Percentiles rank a stretch among this genome's conserved stretches.
These are phyloP conservation scores for Astrephomene gubernaculifera DNA, from an alignment of 139 green algal genomes.

Conservation along the genomic window DNA sequence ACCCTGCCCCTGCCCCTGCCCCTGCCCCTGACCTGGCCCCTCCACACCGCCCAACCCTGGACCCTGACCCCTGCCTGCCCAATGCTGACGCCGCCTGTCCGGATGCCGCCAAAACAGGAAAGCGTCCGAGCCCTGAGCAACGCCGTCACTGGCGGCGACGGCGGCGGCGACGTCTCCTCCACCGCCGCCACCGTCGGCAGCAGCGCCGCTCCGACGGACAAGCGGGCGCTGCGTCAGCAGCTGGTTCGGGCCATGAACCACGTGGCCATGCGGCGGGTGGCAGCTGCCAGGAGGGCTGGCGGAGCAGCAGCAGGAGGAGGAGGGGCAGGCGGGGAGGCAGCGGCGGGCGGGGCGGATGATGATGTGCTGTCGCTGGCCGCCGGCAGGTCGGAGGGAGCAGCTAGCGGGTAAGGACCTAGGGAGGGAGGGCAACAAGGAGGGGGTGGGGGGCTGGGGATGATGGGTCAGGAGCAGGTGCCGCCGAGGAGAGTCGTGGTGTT, in stretches of 20 bases:
- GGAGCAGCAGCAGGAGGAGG: too few relatives aligned
- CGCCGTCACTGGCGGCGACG: too few relatives aligned
- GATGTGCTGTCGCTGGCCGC: background rate
- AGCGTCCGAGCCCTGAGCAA: background rate
- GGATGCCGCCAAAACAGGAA: background rate
- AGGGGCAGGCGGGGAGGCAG: too few relatives aligned
- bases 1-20: background rate
- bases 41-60: background rate
- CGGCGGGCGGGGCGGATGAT: background rate
- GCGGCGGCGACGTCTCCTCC: too few relatives aligned
- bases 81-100: background rate
- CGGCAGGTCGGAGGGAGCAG: background rate
- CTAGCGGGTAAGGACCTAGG: too few relatives aligned
- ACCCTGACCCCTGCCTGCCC: background rate
- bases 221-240: constrained; percentile 24
- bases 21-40: background rate
- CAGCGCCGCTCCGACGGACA: constrained; percentile 1
- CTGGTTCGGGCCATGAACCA: constrained; percentile 45
- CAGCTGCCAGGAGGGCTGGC: background rate
- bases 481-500: background rate
- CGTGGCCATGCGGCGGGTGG: constrained; percentile 23
- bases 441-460: background rate
- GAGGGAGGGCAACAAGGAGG: background rate
- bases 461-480: background rate
- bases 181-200: too few relatives aligned